Percentiles rank a stretch among this genome's conserved stretches.
phyloP scores from a whole-genome alignment of 352 stramenopile species.

The Phytopythium boreale region DNA sequence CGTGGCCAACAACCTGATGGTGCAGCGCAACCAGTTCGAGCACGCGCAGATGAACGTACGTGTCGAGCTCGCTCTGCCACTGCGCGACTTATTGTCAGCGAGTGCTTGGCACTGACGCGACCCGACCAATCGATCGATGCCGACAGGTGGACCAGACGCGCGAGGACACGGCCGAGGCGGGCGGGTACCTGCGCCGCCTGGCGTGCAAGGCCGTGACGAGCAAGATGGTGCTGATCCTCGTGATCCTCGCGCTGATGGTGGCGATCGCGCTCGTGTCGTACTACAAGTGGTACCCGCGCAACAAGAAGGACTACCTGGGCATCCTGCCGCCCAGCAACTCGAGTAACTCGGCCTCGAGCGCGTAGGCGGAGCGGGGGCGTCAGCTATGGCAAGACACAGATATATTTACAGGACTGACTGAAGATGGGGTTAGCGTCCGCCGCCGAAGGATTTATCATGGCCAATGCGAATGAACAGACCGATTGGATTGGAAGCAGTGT shows the following conservation, averaged over 20 bases:
- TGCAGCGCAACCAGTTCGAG: slow-evolving; percentile 68
- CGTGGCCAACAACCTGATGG: slow-evolving; percentile 63
- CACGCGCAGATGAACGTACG: slow-evolving; percentile 58
- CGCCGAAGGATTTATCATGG: no score
- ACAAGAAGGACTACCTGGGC: slow-evolving; percentile 67
- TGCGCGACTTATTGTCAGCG: not conserved
- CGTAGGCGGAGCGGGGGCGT: not conserved
- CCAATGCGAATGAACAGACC: no score
- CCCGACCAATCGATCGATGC: no score
- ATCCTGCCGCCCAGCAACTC: slow-evolving; percentile 31
- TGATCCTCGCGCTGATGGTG: slow-evolving; percentile 53
- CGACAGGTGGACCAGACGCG: slow-evolving; percentile 56
- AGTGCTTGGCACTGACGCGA: no score
- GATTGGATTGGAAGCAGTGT: no score
- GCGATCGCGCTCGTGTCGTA: slow-evolving; percentile 68
- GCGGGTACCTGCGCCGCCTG: slow-evolving; percentile 48
- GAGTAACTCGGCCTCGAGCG: slow-evolving; percentile 14
- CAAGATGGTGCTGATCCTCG: slow-evolving; percentile 50
- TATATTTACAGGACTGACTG: no score
- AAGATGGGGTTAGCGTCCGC: no score
- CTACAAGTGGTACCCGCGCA: slow-evolving; percentile 75
- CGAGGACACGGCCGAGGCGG: slow-evolving; percentile 61
- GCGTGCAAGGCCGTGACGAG: slow-evolving; percentile 60
- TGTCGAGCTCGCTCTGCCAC: not conserved
- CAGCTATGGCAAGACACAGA: no score